Evolutionary conservation across 2,329 filamentous ascomycete genomes (phyloP).

Genomic region (Periconia sp.): DNA sequence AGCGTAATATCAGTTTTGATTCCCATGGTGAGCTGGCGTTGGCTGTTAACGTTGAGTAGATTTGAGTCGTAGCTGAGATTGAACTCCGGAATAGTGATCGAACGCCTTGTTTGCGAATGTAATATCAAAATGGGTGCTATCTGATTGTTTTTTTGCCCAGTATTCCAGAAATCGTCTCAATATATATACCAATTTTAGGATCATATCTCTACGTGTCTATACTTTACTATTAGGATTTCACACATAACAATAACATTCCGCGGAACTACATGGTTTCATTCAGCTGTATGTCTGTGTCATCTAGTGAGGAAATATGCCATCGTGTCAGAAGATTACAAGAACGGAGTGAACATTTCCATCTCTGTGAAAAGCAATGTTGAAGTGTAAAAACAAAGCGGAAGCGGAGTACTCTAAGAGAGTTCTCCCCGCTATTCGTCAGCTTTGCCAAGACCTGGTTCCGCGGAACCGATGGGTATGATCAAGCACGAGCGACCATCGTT

Average conservation of each 20-base stretch:
- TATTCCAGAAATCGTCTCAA: background rate
- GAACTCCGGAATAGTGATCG: background rate
- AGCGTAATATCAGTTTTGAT: slow-evolving; percentile 8
- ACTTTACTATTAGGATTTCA: too few species aligned
- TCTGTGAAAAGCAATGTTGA: too few species aligned
- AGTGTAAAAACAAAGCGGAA: too few species aligned
- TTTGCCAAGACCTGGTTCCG: slow-evolving; percentile 4
- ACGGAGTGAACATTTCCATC: too few species aligned
- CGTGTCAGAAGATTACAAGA: too few species aligned
- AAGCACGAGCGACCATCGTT: background rate
- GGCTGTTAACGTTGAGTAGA: background rate
- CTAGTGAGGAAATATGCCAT: too few species aligned
- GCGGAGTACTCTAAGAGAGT: background rate
- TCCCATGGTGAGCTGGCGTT: background rate
- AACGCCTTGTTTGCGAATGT: background rate
- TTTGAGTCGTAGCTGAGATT: background rate
- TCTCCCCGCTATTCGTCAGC: background rate
- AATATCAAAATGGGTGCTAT: background rate
- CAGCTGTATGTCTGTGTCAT: too few species aligned
- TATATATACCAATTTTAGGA: background rate
- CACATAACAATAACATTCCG: background rate
- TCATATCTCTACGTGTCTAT: background rate
- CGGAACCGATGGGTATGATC: background rate
- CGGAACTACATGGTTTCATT: background rate
- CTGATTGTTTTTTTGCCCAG: too few species aligned